Evolutionary conservation across 179 eudicot genomes (phyloP).

Genomic region (Heliamphora pulchella): DNA sequence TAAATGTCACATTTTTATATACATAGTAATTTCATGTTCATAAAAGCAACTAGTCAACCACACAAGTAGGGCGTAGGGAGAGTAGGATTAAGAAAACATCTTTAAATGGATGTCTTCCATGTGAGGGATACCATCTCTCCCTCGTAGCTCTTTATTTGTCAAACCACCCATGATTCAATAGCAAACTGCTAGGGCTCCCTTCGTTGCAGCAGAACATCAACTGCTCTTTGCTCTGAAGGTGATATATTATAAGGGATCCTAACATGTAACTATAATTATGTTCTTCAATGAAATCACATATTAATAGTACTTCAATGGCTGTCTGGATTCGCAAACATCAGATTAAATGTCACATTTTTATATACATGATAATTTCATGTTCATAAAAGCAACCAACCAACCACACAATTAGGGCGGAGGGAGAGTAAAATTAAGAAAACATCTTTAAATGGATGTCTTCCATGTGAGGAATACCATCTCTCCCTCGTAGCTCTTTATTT

Average conservation of each 20-base stretch:
- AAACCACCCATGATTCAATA: not conserved
- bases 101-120: not conserved
- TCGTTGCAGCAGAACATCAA: not conserved
- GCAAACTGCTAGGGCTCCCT: not conserved
- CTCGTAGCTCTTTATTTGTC: not conserved
- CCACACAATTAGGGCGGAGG: too few relatives aligned
- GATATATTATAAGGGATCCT: too few relatives aligned
- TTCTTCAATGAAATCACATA: not conserved
- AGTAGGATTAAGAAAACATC: not conserved
- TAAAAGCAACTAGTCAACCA: not conserved
- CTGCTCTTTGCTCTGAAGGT: not conserved
- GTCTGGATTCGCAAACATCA: not conserved
- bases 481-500: not conserved
- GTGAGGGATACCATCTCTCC: not conserved
- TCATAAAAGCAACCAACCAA: not conserved
- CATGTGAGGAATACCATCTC: not conserved
- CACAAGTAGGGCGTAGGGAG: too few relatives aligned
- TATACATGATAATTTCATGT: not conserved
- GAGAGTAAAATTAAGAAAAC: not conserved
- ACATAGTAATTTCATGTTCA: not conserved
- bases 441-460: not conserved
- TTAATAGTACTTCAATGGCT: not conserved
- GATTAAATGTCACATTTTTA: not conserved
- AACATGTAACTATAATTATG: not conserved
- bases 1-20: not conserved